phyloP scores from a whole-genome alignment of 2,329 filamentous ascomycete genomes.

The Fusarium abutilonis region DNA sequence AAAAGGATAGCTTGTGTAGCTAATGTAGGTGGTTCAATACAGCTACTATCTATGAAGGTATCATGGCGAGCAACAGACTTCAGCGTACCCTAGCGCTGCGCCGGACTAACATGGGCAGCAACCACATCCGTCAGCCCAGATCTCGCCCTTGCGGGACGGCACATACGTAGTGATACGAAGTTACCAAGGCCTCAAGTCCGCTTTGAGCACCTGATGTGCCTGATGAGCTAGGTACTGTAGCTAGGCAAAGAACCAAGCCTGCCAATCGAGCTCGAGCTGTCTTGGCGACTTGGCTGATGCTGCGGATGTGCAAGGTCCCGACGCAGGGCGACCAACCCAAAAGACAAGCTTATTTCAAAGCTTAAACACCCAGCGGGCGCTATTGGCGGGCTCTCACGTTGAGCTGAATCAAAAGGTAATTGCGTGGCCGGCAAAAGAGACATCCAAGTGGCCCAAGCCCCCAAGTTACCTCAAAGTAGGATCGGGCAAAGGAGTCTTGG shows the following conservation, averaged over 20 bases:
- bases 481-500: slow-evolving; percentile 11
- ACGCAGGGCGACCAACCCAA: slow-evolving; percentile 6
- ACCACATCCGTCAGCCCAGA: slow-evolving; percentile 26
- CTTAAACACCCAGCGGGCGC: slow-evolving; percentile 25
- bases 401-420: slow-evolving; percentile 16
- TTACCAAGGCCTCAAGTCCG: not conserved
- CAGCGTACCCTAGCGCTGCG: not conserved
- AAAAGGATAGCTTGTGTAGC: not conserved
- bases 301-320: slow-evolving; percentile 31
- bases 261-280: slow-evolving; percentile 5
- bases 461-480: not conserved
- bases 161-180: not conserved
- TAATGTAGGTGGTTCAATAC: not conserved
- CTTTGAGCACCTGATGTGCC: not conserved
- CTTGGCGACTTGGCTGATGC: not conserved
- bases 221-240: not conserved
- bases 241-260: slow-evolving; percentile 1
- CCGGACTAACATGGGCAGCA: slow-evolving; percentile 1
- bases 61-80: not conserved
- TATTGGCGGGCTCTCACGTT: slow-evolving; percentile 5
- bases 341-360: slow-evolving; percentile 45
- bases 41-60: not conserved
- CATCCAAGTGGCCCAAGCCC: too few species aligned
- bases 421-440: not conserved
- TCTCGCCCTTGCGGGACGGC: not conserved